Percentiles rank a stretch among this genome's conserved stretches.
phyloP scores from a whole-genome alignment of 257 asterid genomes.

The Apocynum venetum region DNA sequence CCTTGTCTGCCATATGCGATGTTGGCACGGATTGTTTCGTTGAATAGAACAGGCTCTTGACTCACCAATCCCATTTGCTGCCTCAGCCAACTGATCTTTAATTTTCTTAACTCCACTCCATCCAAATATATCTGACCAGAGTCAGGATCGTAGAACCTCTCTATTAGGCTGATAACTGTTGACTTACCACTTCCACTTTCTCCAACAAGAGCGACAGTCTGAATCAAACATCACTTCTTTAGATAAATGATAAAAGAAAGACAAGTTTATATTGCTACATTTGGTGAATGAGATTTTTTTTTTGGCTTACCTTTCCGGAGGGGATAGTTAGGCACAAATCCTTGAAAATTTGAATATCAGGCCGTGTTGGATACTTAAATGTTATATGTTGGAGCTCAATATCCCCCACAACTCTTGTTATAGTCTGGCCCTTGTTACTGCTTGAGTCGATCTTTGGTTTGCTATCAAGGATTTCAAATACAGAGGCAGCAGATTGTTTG shows the following conservation, averaged over 20 bases:
- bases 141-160: constrained; percentile 70
- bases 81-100: constrained; percentile 65
- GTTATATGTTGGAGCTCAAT: constrained; percentile 53
- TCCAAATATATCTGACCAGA: constrained; percentile 50
- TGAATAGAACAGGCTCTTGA: constrained; percentile 77
- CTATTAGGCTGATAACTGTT: constrained; percentile 62
- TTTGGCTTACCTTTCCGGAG: constrained; percentile 58
- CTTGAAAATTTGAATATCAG: constrained; percentile 61
- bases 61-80: constrained; percentile 81
- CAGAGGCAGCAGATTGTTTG: constrained; percentile 56
- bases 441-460: constrained; percentile 65
- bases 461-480: constrained; percentile 63
- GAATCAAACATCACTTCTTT: background rate
- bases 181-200: constrained; percentile 87
- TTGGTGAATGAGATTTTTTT: background rate
- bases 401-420: constrained; percentile 45
- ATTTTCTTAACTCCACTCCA: constrained; percentile 37
- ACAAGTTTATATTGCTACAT: background rate
- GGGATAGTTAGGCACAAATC: constrained; percentile 57
- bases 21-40: constrained; percentile 63
- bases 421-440: constrained; percentile 45
- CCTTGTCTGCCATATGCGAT: constrained; percentile 68
- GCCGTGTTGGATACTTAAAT: constrained; percentile 69
- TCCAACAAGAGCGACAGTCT: constrained; percentile 81
- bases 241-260: background rate